Conservation (phyloP, 495 filamentous ascomycete genomes). For the Apiosordaria backusii region DNA sequence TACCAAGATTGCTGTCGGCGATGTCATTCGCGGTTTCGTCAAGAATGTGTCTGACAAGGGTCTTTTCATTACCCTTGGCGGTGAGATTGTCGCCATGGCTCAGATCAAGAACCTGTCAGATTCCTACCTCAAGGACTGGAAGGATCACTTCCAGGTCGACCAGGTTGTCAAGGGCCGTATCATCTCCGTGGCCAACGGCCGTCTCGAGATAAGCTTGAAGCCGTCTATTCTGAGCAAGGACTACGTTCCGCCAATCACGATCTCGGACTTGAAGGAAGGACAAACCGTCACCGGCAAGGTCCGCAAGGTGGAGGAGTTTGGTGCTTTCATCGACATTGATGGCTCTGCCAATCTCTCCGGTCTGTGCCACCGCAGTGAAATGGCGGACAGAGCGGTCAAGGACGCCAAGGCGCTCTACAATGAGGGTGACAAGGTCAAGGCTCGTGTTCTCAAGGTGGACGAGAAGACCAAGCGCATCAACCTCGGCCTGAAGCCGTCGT, state of each 20-base stretch:
- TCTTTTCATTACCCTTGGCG: constrained; percentile 75
- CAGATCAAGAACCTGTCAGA: constrained; percentile 86
- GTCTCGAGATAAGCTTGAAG: constrained; percentile 82
- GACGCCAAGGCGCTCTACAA: constrained; percentile 81
- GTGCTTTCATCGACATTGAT: constrained; percentile 89
- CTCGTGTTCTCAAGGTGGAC: constrained; percentile 78
- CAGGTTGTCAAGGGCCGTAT: constrained; percentile 88
- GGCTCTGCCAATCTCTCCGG: constrained; percentile 81
- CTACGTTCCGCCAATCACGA: constrained; percentile 63
- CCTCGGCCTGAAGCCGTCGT: constrained; percentile 88
- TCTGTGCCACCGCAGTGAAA: constrained; percentile 84
- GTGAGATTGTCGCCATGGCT: constrained; percentile 74
- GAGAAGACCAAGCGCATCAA: constrained; percentile 67
- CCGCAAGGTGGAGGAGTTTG: constrained; percentile 88
- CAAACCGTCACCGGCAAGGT: constrained; percentile 84
- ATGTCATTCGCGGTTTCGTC: constrained; percentile 83
- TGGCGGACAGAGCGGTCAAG: constrained; percentile 74
- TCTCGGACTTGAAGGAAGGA: constrained; percentile 70
- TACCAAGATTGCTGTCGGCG: constrained; percentile 69
- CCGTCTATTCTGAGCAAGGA: constrained; percentile 75
- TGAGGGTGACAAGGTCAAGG: constrained; percentile 87
- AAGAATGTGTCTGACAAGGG: constrained; percentile 83
- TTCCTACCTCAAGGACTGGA: constrained; percentile 91
- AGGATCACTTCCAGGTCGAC: constrained; percentile 75
- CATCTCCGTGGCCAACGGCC: constrained; percentile 64